These are phyloP conservation scores for Ceriops zippeliana DNA, from an alignment of 345 rosid species.

Conservation along the genomic window DNA sequence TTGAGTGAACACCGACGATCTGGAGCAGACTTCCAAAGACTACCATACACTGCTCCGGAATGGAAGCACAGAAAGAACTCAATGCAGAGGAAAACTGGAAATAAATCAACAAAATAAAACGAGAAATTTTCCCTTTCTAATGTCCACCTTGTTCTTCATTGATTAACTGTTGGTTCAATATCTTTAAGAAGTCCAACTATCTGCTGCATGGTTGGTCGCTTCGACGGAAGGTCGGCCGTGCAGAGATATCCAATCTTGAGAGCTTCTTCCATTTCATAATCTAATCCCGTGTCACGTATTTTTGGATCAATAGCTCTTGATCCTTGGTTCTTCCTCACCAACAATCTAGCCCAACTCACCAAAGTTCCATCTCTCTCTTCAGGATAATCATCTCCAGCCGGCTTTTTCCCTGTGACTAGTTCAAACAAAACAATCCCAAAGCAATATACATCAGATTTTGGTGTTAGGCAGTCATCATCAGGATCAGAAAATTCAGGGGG, in stretches of 20 bases:
- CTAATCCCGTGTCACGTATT: constrained; percentile 56
- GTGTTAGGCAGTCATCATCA: constrained; percentile 53
- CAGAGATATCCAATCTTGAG: constrained; percentile 92
- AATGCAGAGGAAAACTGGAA: constrained; percentile 4
- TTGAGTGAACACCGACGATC: neutral
- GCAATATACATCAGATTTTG: constrained; percentile 87
- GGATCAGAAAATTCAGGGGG: constrained; percentile 77
- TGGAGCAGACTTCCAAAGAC: constrained; percentile 17
- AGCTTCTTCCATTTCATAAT: constrained; percentile 70
- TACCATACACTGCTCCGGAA: constrained; percentile 30
- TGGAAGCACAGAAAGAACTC: constrained; percentile 23
- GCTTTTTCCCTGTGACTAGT: constrained; percentile 74
- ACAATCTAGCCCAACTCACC: constrained; percentile 74
- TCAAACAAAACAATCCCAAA: constrained; percentile 82
- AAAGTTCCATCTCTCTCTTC: constrained; percentile 50
- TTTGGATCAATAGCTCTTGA: constrained; percentile 70
- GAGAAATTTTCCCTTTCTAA: constrained; percentile 9
- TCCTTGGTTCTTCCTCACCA: constrained; percentile 60
- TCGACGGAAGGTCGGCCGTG: constrained; percentile 77
- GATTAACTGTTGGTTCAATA: constrained; percentile 52
- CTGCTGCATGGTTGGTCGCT: constrained; percentile 96
- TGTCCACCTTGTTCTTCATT: constrained; percentile 27
- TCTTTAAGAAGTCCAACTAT: constrained; percentile 96
- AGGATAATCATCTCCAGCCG: constrained; percentile 66
- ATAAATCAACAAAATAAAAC: constrained; percentile 4